Conservation (phyloP, 2,329 filamentous ascomycete genomes). For the Xylaria sp. region DNA sequence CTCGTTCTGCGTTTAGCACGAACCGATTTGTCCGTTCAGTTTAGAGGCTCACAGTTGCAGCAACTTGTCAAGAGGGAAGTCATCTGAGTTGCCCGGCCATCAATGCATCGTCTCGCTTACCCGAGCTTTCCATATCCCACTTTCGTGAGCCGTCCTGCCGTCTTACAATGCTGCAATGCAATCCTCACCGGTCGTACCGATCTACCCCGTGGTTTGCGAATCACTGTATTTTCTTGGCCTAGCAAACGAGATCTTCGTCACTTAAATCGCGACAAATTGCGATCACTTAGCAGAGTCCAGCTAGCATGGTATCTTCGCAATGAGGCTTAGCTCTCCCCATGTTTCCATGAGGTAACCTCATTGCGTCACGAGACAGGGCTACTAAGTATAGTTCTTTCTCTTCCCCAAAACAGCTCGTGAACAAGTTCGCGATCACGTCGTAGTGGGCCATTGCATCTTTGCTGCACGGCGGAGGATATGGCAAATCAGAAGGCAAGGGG, state of each 20-base stretch:
- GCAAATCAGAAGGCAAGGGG: slow-evolving; percentile 15
- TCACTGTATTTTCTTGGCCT: slow-evolving; percentile 6
- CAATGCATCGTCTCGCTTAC: slow-evolving; percentile 14
- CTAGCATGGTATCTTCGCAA: slow-evolving; percentile 6
- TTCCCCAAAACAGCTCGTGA: slow-evolving; percentile 10
- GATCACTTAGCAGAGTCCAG: slow-evolving; percentile 11
- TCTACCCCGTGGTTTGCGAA: slow-evolving; percentile 9
- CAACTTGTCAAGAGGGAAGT: not conserved
- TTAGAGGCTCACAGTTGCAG: slow-evolving; percentile 7
- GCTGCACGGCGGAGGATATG: not conserved
- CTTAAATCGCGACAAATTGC: not conserved
- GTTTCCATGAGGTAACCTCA: slow-evolving; percentile 13
- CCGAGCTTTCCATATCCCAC: slow-evolving; percentile 4
- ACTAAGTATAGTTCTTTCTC: not conserved
- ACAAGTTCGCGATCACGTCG: slow-evolving; percentile 5
- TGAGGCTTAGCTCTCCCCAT: slow-evolving; percentile 15
- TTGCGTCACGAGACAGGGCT: slow-evolving; percentile 25
- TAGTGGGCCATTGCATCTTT: not conserved
- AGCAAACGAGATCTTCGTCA: not conserved
- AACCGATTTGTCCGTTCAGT: slow-evolving; percentile 2
- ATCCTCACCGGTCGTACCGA: not conserved
- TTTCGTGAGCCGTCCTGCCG: slow-evolving; percentile 27
- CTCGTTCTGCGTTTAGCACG: slow-evolving; percentile 16
- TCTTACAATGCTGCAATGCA: slow-evolving; percentile 38
- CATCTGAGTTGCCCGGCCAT: slow-evolving; percentile 15